These are phyloP conservation scores for Grammothele lineata DNA, from an alignment of 768 basidiomycete species.

Conservation along the genomic window DNA sequence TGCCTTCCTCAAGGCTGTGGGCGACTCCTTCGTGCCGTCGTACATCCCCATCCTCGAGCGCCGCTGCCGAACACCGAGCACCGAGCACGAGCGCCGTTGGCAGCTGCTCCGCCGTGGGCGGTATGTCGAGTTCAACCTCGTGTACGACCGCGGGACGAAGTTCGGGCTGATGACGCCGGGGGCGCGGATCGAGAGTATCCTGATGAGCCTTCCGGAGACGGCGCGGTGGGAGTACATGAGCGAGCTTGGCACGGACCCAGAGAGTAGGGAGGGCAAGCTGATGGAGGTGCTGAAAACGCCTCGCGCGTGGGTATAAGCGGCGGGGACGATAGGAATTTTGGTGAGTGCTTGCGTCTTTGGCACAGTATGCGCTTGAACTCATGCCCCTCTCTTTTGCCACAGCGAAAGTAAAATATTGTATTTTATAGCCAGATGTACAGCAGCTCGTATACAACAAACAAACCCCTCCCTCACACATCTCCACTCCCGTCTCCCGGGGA, in stretches of 20 bases:
- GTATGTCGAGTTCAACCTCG: constrained; percentile 81
- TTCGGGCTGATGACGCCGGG: constrained; percentile 60
- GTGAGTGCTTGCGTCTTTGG: too few species aligned
- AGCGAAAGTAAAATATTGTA: too few species aligned
- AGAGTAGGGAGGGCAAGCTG: constrained; percentile 47
- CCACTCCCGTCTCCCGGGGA: too few species aligned
- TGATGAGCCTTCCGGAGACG: constrained; percentile 61
- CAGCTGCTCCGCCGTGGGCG: constrained; percentile 86
- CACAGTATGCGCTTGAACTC: too few species aligned
- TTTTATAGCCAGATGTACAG: too few species aligned
- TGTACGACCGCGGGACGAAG: constrained; percentile 63
- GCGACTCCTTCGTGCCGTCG: constrained; percentile 81
- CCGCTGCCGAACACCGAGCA: constrained; percentile 50
- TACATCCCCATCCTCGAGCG: constrained; percentile 82
- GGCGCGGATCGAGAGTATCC: constrained; percentile 57
- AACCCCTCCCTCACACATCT: too few species aligned
- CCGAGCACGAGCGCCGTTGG: constrained; percentile 78
- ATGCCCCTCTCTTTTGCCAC: too few species aligned
- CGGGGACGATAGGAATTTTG: too few species aligned
- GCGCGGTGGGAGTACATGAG: constrained; percentile 69
- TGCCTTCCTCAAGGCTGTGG: constrained; percentile 63
- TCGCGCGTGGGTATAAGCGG: constrained; percentile 39
- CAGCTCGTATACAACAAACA: too few species aligned
- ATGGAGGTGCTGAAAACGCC: constrained; percentile 47
- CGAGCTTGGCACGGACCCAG: constrained; percentile 46